phyloP scores from a whole-genome alignment of 106 monocot species.

The Cymbidium sinense region DNA sequence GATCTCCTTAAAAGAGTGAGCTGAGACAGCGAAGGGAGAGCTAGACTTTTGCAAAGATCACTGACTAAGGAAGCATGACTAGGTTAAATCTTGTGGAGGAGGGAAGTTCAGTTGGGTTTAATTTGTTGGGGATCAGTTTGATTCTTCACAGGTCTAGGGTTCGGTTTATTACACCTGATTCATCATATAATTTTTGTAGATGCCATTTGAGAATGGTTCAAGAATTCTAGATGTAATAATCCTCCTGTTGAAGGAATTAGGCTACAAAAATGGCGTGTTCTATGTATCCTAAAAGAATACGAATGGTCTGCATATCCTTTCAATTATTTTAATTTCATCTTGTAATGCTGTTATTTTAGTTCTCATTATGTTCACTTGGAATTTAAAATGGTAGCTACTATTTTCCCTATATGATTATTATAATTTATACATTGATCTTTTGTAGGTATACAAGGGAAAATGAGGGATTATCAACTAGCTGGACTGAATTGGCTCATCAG shows the following conservation, averaged over 20 bases:
- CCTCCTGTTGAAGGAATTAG: not conserved
- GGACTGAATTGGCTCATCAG: slow-evolving; percentile 89
- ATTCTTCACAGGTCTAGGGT: too few relatives aligned
- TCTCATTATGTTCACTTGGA: not conserved
- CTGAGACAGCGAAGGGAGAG: too few relatives aligned
- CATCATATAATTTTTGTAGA: not conserved
- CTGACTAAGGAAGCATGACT: too few relatives aligned
- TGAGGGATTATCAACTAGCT: slow-evolving; percentile 86
- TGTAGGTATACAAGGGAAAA: slow-evolving; percentile 81
- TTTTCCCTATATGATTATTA: not conserved
- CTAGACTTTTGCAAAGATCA: too few relatives aligned
- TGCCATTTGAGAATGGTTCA: not conserved
- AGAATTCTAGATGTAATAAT: not conserved
- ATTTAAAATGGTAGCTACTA: not conserved
- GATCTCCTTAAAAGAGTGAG: too few relatives aligned
- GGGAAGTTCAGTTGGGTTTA: too few relatives aligned
- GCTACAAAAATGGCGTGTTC: not conserved
- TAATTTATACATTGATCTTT: not conserved
- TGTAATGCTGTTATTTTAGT: not conserved
- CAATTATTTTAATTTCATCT: not conserved
- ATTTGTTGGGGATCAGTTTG: too few relatives aligned
- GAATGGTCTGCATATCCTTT: not conserved
- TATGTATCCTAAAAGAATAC: not conserved
- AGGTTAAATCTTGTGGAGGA: too few relatives aligned
- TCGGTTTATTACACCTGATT: not conserved